Percentiles rank a stretch among this genome's conserved stretches.
Evolutionary conservation across 371 early-diverging fungal species (phyloP).

Genomic region (Mucor plumbeus): DNA sequence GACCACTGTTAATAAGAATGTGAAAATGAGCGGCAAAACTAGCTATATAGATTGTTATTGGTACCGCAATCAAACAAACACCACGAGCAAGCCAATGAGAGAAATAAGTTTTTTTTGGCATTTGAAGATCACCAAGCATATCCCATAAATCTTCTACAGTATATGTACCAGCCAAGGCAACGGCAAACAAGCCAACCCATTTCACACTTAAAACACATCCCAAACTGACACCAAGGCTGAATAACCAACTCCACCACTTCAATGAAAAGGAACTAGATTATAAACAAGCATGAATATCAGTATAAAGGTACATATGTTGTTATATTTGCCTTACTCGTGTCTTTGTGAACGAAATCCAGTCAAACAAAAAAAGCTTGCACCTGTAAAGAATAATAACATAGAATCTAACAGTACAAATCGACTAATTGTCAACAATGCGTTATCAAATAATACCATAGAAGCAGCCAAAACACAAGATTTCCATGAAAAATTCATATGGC

Average conservation of each 20-base stretch:
- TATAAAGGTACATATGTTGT: slow-evolving; percentile 1
- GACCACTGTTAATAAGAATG: slow-evolving; percentile 84
- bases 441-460: slow-evolving; percentile 82
- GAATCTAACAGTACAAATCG: slow-evolving; percentile 99
- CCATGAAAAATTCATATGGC: slow-evolving; percentile 71
- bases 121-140: slow-evolving; percentile 80
- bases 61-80: slow-evolving; percentile 85
- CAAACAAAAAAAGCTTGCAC: slow-evolving; percentile 77
- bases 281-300: slow-evolving; percentile 4
- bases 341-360: slow-evolving; percentile 70
- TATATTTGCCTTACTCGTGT: slow-evolving; percentile 46
- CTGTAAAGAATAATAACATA: slow-evolving; percentile 95
- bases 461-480: slow-evolving; percentile 73
- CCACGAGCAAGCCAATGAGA: slow-evolving; percentile 82
- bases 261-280: slow-evolving; percentile 72
- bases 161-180: slow-evolving; percentile 93
- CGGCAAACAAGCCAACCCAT: slow-evolving; percentile 99
- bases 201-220: slow-evolving; percentile 94
- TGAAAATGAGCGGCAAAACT: slow-evolving; percentile 93
- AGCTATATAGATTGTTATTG: slow-evolving; percentile 85
- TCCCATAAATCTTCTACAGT: slow-evolving; percentile 96
- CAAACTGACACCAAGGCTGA: slow-evolving; percentile 89
- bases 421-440: slow-evolving; percentile 86
- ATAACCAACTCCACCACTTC: slow-evolving; percentile 88
- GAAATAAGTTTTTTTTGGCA: slow-evolving; percentile 72